Conservation (phyloP, 768 basidiomycete species). For the Tylopilus felleus region DNA sequence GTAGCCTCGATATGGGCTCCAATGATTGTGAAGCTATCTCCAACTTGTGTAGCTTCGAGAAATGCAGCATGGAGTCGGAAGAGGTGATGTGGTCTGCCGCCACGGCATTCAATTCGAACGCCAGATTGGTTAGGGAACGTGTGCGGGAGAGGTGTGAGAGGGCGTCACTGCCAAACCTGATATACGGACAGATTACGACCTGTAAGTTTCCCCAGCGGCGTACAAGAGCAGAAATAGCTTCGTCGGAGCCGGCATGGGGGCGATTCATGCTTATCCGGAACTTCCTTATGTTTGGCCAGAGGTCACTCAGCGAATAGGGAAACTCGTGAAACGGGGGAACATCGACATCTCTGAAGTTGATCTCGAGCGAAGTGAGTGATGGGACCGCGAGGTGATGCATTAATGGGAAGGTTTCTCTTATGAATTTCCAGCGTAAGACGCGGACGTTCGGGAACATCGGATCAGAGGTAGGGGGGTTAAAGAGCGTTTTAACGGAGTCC, state of each 20-base stretch:
- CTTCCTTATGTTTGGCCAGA: constrained; percentile 1
- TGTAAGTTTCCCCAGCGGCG: neutral
- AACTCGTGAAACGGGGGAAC: constrained; percentile 2
- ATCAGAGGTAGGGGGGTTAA: constrained; percentile 1
- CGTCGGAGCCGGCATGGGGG: constrained; percentile 1
- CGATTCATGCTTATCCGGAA: constrained; percentile 2
- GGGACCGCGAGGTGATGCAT: constrained; percentile 6
- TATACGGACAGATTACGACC: constrained; percentile 1
- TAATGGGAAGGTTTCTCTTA: constrained; percentile 3
- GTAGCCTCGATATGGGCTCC: neutral
- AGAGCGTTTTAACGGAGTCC: constrained; percentile 4
- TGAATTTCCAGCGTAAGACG: constrained; percentile 5
- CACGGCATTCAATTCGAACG: neutral
- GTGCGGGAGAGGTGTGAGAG: neutral
- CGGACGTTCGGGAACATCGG: constrained; percentile 5
- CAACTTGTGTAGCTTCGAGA: neutral
- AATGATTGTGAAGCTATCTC: constrained; percentile 3
- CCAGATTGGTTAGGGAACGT: neutral
- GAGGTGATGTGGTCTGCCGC: neutral
- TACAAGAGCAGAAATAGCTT: neutral
- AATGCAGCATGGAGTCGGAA: neutral
- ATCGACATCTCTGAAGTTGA: constrained; percentile 1
- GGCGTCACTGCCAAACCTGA: neutral
- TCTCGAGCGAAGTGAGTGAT: constrained; percentile 1
- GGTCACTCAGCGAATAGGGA: neutral